Conservation (phyloP, 345 rosid species). For the Eutrema japonicum region DNA sequence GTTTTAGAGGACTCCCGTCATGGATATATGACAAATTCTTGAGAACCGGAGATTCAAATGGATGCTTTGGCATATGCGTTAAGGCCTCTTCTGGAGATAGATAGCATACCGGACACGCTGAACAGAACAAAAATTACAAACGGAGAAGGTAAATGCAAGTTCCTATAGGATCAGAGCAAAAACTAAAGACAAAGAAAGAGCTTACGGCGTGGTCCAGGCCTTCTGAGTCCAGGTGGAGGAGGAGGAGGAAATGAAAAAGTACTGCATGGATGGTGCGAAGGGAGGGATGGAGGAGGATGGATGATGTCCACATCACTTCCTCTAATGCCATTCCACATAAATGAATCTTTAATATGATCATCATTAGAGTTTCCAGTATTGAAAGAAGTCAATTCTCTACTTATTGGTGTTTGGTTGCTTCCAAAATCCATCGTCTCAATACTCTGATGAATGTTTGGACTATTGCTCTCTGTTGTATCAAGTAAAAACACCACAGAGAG, state of each 20-base stretch:
- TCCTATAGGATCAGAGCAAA: not conserved
- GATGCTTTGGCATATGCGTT: constrained; percentile 66
- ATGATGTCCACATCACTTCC: constrained; percentile 44
- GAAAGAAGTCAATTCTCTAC: constrained; percentile 37
- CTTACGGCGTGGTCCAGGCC: constrained; percentile 79
- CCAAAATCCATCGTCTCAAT: constrained; percentile 41
- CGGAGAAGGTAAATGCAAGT: not conserved
- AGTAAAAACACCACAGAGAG: too few relatives aligned
- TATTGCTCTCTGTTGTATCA: constrained; percentile 52
- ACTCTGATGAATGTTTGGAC: constrained; percentile 46
- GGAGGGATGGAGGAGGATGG: constrained; percentile 43
- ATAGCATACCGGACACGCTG: constrained; percentile 93
- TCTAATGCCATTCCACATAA: constrained; percentile 35
- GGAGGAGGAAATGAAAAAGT: constrained; percentile 85
- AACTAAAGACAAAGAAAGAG: constrained; percentile 15
- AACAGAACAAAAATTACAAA: constrained; percentile 10
- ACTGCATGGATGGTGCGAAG: constrained; percentile 59
- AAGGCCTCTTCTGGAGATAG: constrained; percentile 73
- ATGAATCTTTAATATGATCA: constrained; percentile 34
- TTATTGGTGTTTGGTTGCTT: constrained; percentile 33
- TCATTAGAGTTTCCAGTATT: constrained; percentile 18
- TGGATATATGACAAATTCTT: constrained; percentile 61
- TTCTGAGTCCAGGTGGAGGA: constrained; percentile 67
- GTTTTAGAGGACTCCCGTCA: constrained; percentile 60
- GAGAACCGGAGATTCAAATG: constrained; percentile 63